Evolutionary conservation across 441 rosid species (phyloP), one percentile per base, ranked within the genome.

Genomic region (Brassica balearica): DNA sequence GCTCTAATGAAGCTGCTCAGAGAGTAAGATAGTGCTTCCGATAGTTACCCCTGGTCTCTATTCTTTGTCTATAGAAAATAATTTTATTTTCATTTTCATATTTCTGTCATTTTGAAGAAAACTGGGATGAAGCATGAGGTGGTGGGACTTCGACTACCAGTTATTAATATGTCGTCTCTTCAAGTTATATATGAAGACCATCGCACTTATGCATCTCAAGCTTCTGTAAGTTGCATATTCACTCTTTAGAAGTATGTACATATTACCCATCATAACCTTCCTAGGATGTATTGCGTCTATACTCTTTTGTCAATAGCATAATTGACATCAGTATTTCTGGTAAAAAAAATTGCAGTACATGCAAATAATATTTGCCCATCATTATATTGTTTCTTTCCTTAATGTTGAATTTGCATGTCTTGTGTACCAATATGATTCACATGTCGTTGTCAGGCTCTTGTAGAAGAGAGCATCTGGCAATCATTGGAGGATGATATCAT

Each of bases 121-220:
- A 82, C 97, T 23, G 97, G 94, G 77, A 91, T 85, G 86, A 86
- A 90, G 74, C 93, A 88, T 77, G 95, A 96, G 82, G 91, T 88
- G 74, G 83, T 90, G 79, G 89, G 82, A 82, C 88, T 91, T 79
- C 88, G 87, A 84, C 85, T 96, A 83, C 99, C 99, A 74, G 84
- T 88, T 67, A 87, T 96, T 86, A 84, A 87, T 59, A 79, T 83
- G 79, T 86, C 94, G 73, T 92, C 99, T 20, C 95, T 94, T 62
- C 93, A 87, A 87, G 89, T 96, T 65, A 67, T 88, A 74, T 92
- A 85, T 85, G 98, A 96, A 84, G 99, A 96, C 83, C 97, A 93
- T 76, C 91, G 98, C 80, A 96, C 99, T 23, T 91, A 88, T 84
- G 98, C 96, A 71, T 90, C 97, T 36, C 80, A 90, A 77, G 86